Base-by-base conservation (phyloP, 768 basidiomycete genomes). In the Lentinula detonsa region DNA sequence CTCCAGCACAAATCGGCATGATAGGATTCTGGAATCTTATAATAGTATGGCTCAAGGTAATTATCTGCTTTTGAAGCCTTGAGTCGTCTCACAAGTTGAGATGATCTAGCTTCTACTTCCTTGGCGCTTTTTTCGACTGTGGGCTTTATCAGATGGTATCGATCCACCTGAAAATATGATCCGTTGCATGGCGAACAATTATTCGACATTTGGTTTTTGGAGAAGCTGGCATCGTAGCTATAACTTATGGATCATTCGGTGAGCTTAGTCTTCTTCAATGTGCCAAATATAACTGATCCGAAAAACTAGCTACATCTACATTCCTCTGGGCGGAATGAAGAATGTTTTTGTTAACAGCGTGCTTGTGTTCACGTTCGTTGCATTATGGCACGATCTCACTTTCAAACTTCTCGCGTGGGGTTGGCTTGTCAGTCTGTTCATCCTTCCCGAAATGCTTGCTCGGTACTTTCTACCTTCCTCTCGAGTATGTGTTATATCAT, bases 81-180 rank as follows among this genome's bases (percentile, higher is more conserved):
- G 15, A 13, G 8, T 52, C 35, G 5, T 31, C 53, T 55, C 39
- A 34, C 34, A 9, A 33, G 43, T 28, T n/a, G 15, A 37, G 9
- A 43, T 49, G 7, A 13, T 28, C 52, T 66, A 98, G 95, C 84
- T 98, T 21, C 78, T 98, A 45, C 83, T 98, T 21, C 91, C 95
- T 0, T 98, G 96, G 96, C 83, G 96, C 10, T 97, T 97, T 78
- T 98, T 98, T 78, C 90, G 95, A 2, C 75, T 97, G 18, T 98
- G 95, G 94, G 88, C 95, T 2, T 76, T 98, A 21, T 71, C 84
- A 58, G 92, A 94, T 67, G 92, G 91, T 0, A 82, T 98, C 37
- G 93, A 97, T 66, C 90, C 94, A 0, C 97, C 96, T 0, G 97
- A 99, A 73, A 99, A 99, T 72, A 97, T 98, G 97, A 82, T 99